Evolutionary conservation across 2,329 filamentous ascomycete species (phyloP).

Genomic region (Fusarium mexicanum): DNA sequence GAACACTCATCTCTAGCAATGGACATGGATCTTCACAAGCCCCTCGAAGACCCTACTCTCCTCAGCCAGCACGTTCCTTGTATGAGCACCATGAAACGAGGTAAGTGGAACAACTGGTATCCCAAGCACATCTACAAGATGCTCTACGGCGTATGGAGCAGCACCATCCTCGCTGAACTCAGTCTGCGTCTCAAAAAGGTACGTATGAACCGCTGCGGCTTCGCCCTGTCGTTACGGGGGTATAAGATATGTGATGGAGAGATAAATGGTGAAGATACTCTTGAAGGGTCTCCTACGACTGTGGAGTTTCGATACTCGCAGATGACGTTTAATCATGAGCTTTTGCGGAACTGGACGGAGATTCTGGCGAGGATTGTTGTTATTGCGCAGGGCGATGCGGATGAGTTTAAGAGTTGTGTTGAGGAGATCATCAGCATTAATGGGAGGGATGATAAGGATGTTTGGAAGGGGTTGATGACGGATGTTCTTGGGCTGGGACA

Average conservation of each 20-base stretch:
- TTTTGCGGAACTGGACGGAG: conserved; percentile 37
- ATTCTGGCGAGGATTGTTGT: conserved; percentile 23
- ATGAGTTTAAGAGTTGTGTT: not conserved
- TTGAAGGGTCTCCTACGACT: conserved; percentile 28
- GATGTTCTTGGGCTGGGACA: conserved; percentile 15
- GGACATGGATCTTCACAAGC: not conserved
- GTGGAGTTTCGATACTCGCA: conserved; percentile 42
- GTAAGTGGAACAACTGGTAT: conserved; percentile 14
- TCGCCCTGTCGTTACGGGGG: conserved; percentile 5
- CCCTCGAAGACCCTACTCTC: not conserved
- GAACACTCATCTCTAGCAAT: not conserved
- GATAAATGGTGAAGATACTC: too few species aligned
- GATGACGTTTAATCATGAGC: conserved; percentile 38
- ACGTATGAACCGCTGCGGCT: not conserved
- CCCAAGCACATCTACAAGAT: not conserved
- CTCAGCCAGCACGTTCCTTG: conserved; percentile 2
- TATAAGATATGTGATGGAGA: accelerated
- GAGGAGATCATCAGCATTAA: not conserved
- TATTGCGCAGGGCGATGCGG: conserved; percentile 13
- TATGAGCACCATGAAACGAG: not conserved
- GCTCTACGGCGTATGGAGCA: conserved; percentile 25
- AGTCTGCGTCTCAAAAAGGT: not conserved
- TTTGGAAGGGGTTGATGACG: conserved; percentile 27
- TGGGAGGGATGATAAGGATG: not conserved
- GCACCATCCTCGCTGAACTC: not conserved